Evolutionary conservation across 345 rosid species (phyloP).

Genomic region (Brassica nigra): DNA sequence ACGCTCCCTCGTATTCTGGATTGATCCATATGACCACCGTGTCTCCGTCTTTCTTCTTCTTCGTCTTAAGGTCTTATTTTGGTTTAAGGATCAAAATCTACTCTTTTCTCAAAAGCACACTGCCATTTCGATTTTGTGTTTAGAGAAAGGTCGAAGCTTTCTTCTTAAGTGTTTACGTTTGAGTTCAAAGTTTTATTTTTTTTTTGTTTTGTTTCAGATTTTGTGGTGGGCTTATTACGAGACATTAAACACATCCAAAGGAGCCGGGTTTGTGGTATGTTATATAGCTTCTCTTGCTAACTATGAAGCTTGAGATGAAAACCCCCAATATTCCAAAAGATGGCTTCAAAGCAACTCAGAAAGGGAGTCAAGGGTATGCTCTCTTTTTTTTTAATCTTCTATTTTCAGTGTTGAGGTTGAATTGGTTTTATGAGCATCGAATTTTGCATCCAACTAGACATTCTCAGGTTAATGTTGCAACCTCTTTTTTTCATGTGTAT

Average conservation of each 20-base stretch:
- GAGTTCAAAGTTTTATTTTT: not conserved
- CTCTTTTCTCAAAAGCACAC: constrained; percentile 10
- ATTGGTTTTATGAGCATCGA: constrained; percentile 7
- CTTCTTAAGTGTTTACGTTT: not conserved
- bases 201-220: constrained; percentile 17
- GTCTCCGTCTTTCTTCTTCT: constrained; percentile 23
- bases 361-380: constrained; percentile 72
- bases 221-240: constrained; percentile 40
- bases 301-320: constrained; percentile 73
- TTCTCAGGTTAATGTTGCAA: constrained; percentile 27
- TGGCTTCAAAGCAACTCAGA: constrained; percentile 48
- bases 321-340: constrained; percentile 57
- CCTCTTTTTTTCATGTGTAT: constrained; percentile 18
- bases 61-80: constrained; percentile 4
- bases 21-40: not conserved
- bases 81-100: not conserved
- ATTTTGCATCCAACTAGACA: constrained; percentile 22
- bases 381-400: not conserved
- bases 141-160: constrained; percentile 15
- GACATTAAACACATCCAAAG: constrained; percentile 30
- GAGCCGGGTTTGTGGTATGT: constrained; percentile 55
- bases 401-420: not conserved
- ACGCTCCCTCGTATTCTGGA: not conserved
- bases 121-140: constrained; percentile 4
- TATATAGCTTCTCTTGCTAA: constrained; percentile 45